phyloP scores from a whole-genome alignment of 1,284 basidiomycete genomes.

The Exobasidium rhododendri region DNA sequence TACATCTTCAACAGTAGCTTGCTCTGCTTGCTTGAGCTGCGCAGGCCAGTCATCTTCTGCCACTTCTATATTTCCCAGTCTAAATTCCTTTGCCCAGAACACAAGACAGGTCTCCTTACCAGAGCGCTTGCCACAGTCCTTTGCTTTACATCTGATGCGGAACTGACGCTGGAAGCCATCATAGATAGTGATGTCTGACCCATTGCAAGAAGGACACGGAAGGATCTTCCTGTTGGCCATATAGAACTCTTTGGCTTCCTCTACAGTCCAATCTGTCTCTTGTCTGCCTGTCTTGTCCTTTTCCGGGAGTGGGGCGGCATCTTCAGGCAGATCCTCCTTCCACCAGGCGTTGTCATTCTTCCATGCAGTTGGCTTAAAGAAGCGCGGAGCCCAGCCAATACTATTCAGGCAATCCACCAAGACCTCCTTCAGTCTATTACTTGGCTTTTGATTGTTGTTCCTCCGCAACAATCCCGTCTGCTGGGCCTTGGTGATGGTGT shows the following conservation, averaged over 20 bases:
- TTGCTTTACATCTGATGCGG: too few species aligned
- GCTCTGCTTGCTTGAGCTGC: neutral
- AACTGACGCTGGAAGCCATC: too few species aligned
- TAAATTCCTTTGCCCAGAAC: too few species aligned
- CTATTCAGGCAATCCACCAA: neutral
- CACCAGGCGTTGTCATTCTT: neutral
- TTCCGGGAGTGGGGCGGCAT: too few species aligned
- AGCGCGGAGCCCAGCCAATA: neutral
- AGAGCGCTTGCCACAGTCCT: too few species aligned
- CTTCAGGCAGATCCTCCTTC: neutral
- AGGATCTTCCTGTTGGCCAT: neutral
- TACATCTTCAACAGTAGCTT: too few species aligned
- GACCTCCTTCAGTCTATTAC: neutral
- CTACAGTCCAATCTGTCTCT: too few species aligned
- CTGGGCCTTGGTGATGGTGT: neutral
- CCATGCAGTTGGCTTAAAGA: neutral
- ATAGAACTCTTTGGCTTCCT: neutral
- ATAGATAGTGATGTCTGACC: too few species aligned
- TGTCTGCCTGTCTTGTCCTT: too few species aligned
- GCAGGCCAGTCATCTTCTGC: neutral
- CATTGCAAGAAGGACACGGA: neutral
- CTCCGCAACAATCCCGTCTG: neutral
- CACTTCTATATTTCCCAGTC: too few species aligned
- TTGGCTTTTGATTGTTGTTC: neutral
- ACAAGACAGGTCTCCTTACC: too few species aligned